Evolutionary conservation across 176 grass and related monocot species (phyloP), one percentile per base, ranked within the genome.

Genomic region (Chloris gayana): DNA sequence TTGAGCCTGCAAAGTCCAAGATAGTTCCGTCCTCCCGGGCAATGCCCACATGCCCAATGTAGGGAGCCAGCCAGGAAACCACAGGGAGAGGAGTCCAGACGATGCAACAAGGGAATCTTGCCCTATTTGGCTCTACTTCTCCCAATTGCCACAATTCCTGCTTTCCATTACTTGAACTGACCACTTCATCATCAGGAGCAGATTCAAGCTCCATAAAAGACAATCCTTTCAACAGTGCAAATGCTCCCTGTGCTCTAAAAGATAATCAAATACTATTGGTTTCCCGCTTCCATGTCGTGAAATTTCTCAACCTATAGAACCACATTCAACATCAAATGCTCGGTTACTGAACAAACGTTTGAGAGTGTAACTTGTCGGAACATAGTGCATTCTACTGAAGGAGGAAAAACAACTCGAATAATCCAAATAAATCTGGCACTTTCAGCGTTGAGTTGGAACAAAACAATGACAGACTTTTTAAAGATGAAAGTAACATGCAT

Each of bases 21-120:
- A 92, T 72, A 64, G 80, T 51, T 44, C 93, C 93, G 75, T 92
- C 93, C 85, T 97, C 93, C 6, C 68, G 53, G 41, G 85, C 84
- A 90, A 97, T 90, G 62, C 90, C 93, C 0, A 97, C 67, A 53
- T 97, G 93, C 5, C 93, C 93, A 38, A 97, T 97, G 85, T 90
- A 92, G 76, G 93, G 93, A 44, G 80, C 90, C 83, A 97, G 46
- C 88, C 93, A 97, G 9, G 90, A 97, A 53, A 97, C 90, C 45
- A 93, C 53, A 13, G 88, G 90, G 44, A 97, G 90, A 67, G 93
- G 93, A 46, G 88, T 92, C 90, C 90, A 97, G 9, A 97, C 87
- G 46, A 97, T 83, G 83, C 90, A 97, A 51, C 85, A 97, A 14
- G 93, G 93, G 70, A 92, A 97, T 44, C 66, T 97, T 17, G 72